Conservation (phyloP, 2,329 filamentous ascomycete genomes). For the Diaporthe citri region DNA sequence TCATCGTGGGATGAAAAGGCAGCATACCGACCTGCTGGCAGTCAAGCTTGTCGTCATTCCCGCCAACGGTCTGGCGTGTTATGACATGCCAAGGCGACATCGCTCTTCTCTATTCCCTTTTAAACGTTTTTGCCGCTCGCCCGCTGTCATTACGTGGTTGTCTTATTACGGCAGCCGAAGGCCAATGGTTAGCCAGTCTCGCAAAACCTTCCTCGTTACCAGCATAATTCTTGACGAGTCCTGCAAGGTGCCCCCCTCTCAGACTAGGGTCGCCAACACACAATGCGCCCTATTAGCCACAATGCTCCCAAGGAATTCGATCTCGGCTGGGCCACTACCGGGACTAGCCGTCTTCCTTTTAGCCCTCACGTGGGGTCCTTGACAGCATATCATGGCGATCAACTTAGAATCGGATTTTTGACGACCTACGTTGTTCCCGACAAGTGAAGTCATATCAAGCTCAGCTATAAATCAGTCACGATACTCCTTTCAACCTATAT, state of each 20-base stretch:
- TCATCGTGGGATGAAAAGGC: slow-evolving; percentile 14
- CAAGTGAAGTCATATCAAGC: background rate
- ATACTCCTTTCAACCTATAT: background rate
- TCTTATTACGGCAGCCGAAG: background rate
- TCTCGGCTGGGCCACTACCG: slow-evolving; percentile 9
- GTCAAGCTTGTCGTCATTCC: background rate
- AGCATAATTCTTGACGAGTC: slow-evolving; percentile 1
- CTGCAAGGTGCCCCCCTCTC: slow-evolving; percentile 8
- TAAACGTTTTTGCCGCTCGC: background rate
- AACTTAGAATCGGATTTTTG: background rate
- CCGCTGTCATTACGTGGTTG: slow-evolving; percentile 10
- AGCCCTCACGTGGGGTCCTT: slow-evolving; percentile 3
- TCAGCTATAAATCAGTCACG: background rate
- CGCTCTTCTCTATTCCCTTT: background rate
- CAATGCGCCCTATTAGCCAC: slow-evolving; percentile 13
- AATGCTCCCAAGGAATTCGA: slow-evolving; percentile 14
- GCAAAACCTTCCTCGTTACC: background rate
- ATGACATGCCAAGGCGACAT: background rate
- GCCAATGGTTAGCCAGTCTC: slow-evolving; percentile 7
- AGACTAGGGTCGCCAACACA: slow-evolving; percentile 23
- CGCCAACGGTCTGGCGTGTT: background rate
- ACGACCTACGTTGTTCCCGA: background rate
- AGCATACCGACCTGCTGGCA: background rate
- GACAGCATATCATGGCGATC: slow-evolving; percentile 8
- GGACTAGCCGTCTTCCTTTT: slow-evolving; percentile 10